Conservation (phyloP, 2,329 filamentous ascomycete genomes). For the Arachnopeziza araneosa region DNA sequence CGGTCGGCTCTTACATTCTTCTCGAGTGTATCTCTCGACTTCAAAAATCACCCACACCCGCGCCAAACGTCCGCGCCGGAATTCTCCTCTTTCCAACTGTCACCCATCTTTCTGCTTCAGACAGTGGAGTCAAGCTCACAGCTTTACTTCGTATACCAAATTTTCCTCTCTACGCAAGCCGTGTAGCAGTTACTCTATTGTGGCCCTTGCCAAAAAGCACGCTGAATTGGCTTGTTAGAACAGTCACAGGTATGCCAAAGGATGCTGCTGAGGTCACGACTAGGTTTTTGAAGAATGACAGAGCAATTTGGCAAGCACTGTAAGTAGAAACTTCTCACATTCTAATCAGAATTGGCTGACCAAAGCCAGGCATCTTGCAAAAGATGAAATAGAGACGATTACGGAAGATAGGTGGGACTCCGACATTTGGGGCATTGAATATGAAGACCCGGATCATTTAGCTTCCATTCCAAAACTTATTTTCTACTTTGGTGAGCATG, state of each 20-base stretch:
- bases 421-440: slow-evolving; percentile 49
- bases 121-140: slow-evolving; percentile 49
- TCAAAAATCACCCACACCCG: slow-evolving; percentile 4
- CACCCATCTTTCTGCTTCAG: slow-evolving; percentile 61
- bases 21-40: slow-evolving; percentile 56
- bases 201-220: slow-evolving; percentile 35
- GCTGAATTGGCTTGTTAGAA: slow-evolving; percentile 40
- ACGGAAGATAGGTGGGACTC: slow-evolving; percentile 53
- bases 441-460: slow-evolving; percentile 24
- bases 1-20: slow-evolving; percentile 66
- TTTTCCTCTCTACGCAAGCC: slow-evolving; percentile 22
- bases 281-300: slow-evolving; percentile 48
- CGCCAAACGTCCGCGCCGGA: slow-evolving; percentile 36
- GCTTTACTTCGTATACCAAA: slow-evolving; percentile 35
- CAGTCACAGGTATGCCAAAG: slow-evolving; percentile 42
- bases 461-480: slow-evolving; percentile 44
- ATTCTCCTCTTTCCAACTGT: slow-evolving; percentile 71
- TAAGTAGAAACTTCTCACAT: slow-evolving; percentile 9
- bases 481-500: slow-evolving; percentile 53
- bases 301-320: slow-evolving; percentile 55
- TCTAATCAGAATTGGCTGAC: background rate
- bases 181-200: slow-evolving; percentile 32
- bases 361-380: slow-evolving; percentile 41
- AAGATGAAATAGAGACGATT: slow-evolving; percentile 56
- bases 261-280: slow-evolving; percentile 46